phyloP scores from a whole-genome alignment of 1,139 yeast species.

The Nakaseomyces sp. region DNA sequence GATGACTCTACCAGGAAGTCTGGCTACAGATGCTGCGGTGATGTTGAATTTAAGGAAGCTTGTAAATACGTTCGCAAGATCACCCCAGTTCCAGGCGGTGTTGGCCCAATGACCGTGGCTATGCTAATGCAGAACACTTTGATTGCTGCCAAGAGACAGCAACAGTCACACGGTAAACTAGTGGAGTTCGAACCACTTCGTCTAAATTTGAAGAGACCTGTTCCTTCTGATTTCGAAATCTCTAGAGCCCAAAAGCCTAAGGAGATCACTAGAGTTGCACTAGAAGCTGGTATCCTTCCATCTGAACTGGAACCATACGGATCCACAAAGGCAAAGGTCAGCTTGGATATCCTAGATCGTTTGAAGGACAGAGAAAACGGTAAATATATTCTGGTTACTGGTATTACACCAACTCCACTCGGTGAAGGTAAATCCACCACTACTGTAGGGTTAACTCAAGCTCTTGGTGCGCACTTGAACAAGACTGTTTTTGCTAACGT shows the following conservation, averaged over 20 bases:
- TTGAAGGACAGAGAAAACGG: constrained; percentile 55
- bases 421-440: constrained; percentile 82
- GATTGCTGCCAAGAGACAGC: constrained; percentile 50
- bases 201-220: constrained; percentile 45
- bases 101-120: constrained; percentile 85
- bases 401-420: constrained; percentile 75
- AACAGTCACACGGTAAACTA: constrained; percentile 36
- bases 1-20: constrained; percentile 68
- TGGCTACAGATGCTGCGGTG: constrained; percentile 88
- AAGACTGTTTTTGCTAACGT: constrained; percentile 68
- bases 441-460: constrained; percentile 72
- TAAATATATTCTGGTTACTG: constrained; percentile 64
- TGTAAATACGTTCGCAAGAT: constrained; percentile 58
- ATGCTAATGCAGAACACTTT: constrained; percentile 66
- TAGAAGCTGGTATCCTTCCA: constrained; percentile 53
- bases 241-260: constrained; percentile 68
- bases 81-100: constrained; percentile 86
- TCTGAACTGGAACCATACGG: constrained; percentile 66
- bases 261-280: constrained; percentile 52
- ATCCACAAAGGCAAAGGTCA: constrained; percentile 65
- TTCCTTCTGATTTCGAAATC: constrained; percentile 69
- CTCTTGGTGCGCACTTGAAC: constrained; percentile 65
- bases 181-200: constrained; percentile 49
- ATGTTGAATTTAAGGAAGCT: constrained; percentile 73
- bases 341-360: constrained; percentile 50